phyloP scores from a whole-genome alignment of 2,329 filamentous ascomycete species.

The Cladosporium sp. region DNA sequence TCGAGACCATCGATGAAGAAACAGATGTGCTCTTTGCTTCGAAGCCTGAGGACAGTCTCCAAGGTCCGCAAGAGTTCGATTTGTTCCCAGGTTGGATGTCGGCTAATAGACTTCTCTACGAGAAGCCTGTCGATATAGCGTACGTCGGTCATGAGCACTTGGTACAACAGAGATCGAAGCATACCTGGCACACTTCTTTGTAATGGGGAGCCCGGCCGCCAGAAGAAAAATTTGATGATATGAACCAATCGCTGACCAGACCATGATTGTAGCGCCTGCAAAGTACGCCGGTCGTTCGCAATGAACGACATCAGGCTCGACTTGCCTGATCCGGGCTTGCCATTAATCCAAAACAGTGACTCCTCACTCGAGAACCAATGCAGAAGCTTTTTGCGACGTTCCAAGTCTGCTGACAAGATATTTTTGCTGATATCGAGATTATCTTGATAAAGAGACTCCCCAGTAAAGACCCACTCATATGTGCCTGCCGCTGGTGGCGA shows the following conservation, averaged over 20 bases:
- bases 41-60: background rate
- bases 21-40: background rate
- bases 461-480: conserved; percentile 13
- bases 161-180: conserved; percentile 6
- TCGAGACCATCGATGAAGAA: conserved; percentile 12
- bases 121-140: background rate
- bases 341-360: conserved; percentile 5
- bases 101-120: background rate
- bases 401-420: background rate
- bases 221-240: conserved; percentile 4
- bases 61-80: background rate
- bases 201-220: background rate
- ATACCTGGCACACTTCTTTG: conserved; percentile 7
- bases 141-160: background rate
- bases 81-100: background rate
- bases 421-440: background rate
- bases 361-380: background rate
- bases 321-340: conserved; percentile 16
- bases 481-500: background rate
- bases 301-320: conserved; percentile 10
- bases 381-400: background rate
- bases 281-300: background rate
- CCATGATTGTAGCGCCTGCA: background rate
- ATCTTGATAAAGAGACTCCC: background rate
- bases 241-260: background rate